Evolutionary conservation across 441 rosid genomes (phyloP), one percentile per base, ranked within the genome.

Genomic region (Populus hybrid): DNA sequence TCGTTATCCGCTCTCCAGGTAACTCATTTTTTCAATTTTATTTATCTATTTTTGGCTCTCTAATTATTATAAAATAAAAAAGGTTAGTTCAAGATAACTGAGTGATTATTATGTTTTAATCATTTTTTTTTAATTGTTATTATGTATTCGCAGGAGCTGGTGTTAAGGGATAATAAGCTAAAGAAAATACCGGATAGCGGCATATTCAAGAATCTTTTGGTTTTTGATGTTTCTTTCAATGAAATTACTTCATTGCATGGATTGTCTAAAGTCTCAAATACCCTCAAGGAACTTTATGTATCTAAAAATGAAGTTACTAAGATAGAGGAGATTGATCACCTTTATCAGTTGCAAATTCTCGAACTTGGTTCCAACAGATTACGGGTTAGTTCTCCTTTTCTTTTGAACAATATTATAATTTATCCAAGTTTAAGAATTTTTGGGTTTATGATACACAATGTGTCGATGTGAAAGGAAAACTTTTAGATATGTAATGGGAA

Each of bases 281-380:
- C 90, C 32, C 76, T 96, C 40, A 92, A 88, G 88, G 98, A 96
- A 72, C 95, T 96, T 30, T 94, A 94, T 81, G 98, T 96, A 21
- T 94, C 98, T 6, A 94, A 96, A 86, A 96, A 93, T 82, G 97
- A 91, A 84, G 92, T 96, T 80, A 78, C 90, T 40, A 91, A 84
- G 90, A 93, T 94, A 70, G 89, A 89, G 85, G 99, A 93, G 94
- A 92, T 96, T 70, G 94, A 91, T 24, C 97, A 91, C 74, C 85
- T 94, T 8, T 78, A 83, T 78, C 87, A 93, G 66, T 86, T 96
- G 86, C 92, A 86, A 83, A 92, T 96, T 80, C 98, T 96, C 72
- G 98, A 96, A 84, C 92, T 94, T 63, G 99, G 99, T 76, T 96
- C 98, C 42, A 96, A 96, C 85, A 87, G 90, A 83, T 86, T 96